These are phyloP conservation scores for Leccinum imitatum DNA, from an alignment of 768 basidiomycete species.

Conservation along the genomic window DNA sequence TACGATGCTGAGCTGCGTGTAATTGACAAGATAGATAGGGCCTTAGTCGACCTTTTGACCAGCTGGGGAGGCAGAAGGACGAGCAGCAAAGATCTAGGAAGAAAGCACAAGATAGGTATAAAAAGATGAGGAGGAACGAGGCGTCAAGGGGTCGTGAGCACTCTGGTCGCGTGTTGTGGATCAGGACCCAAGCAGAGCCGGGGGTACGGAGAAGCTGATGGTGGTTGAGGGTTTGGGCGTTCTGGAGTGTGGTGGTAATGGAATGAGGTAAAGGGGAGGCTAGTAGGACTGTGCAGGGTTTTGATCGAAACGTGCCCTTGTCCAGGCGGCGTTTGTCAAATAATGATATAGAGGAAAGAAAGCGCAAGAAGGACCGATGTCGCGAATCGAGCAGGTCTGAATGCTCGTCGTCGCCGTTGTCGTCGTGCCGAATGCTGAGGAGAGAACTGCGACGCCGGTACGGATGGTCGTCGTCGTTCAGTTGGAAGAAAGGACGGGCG, in stretches of 20 bases:
- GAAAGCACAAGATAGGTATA: constrained; percentile 53
- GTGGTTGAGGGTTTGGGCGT: constrained; percentile 38
- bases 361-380: constrained; percentile 20
- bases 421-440: constrained; percentile 12
- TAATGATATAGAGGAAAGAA: constrained; percentile 31
- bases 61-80: constrained; percentile 34
- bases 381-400: constrained; percentile 22
- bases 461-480: constrained; percentile 24
- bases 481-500: constrained; percentile 19
- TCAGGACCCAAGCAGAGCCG: constrained; percentile 29
- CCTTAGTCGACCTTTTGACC: constrained; percentile 38
- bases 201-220: constrained; percentile 30
- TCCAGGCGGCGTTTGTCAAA: constrained; percentile 52
- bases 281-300: constrained; percentile 50
- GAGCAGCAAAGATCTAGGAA: constrained; percentile 39
- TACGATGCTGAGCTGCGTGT: constrained; percentile 39
- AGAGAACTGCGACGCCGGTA: constrained; percentile 9
- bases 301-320: constrained; percentile 81
- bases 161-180: constrained; percentile 41
- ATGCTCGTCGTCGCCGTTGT: constrained; percentile 14
- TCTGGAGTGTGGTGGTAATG: constrained; percentile 36
- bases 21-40: constrained; percentile 40
- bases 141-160: constrained; percentile 61
- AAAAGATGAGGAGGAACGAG: constrained; percentile 43
- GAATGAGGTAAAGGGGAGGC: constrained; percentile 63